These are phyloP conservation scores for Chlamydomonas eustigma DNA, from an alignment of 139 green algal genomes.

Conservation along the genomic window DNA sequence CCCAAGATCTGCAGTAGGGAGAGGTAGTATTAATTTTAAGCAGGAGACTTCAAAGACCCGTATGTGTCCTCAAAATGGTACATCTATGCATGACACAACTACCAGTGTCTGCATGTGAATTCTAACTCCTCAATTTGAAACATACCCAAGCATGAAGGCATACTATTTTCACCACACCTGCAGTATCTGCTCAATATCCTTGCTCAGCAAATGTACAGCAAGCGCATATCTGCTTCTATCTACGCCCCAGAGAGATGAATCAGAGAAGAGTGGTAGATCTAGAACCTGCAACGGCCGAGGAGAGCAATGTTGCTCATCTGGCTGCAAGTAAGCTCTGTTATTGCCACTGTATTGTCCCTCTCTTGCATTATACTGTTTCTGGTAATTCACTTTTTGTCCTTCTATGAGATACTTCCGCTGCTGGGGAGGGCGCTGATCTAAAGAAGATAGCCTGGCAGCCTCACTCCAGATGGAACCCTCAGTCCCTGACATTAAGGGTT, in stretches of 20 bases:
- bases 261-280: not conserved
- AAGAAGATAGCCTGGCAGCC: not conserved
- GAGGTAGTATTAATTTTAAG: not conserved
- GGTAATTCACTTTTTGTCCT: no score
- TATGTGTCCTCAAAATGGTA: no score
- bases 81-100: no score
- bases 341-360: not conserved
- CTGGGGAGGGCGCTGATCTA: no score
- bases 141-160: not conserved
- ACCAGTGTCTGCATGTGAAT: no score
- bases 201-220: conserved; percentile 67
- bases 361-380: no score
- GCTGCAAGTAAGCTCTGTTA: not conserved
- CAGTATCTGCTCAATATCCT: conserved; percentile 72
- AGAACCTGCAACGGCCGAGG: not conserved
- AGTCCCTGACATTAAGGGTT: not conserved
- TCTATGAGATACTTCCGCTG: no score
- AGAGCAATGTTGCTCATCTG: not conserved
- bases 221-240: conserved; percentile 67
- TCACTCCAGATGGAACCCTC: not conserved
- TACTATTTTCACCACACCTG: conserved; percentile 8
- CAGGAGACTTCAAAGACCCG: no score
- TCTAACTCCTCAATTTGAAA: not conserved
- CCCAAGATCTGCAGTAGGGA: conserved; percentile 14
- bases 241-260: conserved; percentile 29